phyloP scores from a whole-genome alignment of 306 rosid species.

The Corylus americana region DNA sequence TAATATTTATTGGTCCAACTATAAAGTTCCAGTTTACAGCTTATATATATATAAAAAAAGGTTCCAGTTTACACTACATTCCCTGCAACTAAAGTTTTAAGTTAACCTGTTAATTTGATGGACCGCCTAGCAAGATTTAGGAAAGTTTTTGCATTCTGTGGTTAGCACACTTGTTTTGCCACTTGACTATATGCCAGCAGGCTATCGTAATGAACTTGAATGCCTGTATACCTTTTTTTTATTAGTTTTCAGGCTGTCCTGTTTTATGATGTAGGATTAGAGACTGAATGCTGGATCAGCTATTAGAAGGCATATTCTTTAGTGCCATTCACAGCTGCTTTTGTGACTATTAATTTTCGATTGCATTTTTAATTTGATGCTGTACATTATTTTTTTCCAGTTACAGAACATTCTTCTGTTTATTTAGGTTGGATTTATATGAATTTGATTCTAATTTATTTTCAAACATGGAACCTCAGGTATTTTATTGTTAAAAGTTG shows the following conservation, averaged over 20 bases:
- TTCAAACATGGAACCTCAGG: conserved; percentile 63
- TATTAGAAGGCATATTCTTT: background rate
- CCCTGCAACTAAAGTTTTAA: background rate
- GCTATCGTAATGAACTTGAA: background rate
- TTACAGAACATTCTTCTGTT: background rate
- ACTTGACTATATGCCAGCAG: background rate
- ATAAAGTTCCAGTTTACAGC: background rate
- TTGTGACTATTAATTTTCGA: background rate
- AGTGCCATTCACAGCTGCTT: background rate
- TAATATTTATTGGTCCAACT: background rate
- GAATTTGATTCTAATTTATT: conserved; percentile 36
- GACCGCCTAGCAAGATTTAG: background rate
- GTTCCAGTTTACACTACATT: background rate
- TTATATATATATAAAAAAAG: too few relatives aligned
- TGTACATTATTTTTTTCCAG: conserved; percentile 2
- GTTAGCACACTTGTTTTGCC: background rate
- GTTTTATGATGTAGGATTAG: background rate
- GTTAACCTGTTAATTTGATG: background rate
- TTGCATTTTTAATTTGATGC: background rate
- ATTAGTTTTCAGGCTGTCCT: background rate
- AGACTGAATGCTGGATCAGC: conserved; percentile 3
- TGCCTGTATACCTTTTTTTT: background rate
- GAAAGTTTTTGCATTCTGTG: background rate
- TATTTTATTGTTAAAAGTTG: conserved; percentile 99
- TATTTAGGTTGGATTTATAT: background rate